These are phyloP conservation scores for Craspedostauros australis DNA, from an alignment of 108 stramenopile species.

Conservation along the genomic window DNA sequence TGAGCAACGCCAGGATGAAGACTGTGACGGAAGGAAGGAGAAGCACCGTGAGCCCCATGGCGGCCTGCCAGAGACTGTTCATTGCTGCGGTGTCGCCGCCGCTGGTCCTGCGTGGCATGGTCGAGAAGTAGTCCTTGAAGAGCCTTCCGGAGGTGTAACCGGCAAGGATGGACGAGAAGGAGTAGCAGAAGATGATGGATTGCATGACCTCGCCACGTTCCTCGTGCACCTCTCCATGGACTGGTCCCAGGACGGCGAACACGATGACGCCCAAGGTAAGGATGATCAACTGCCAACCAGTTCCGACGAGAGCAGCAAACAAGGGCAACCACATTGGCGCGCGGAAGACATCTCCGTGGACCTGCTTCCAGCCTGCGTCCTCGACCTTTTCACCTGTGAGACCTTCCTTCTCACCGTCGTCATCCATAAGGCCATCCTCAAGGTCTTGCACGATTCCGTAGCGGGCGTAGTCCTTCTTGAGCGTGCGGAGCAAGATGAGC, in stretches of 20 bases:
- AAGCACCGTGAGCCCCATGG: conserved; percentile 90
- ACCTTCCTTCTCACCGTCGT: conserved; percentile 62
- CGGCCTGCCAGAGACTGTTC: conserved; percentile 61
- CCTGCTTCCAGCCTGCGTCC: conserved; percentile 97
- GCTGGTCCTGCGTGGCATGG: conserved; percentile 42
- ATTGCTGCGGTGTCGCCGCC: conserved; percentile 24
- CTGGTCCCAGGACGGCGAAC: conserved; percentile 87
- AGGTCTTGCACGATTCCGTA: conserved; percentile 82
- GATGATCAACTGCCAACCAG: conserved; percentile 94
- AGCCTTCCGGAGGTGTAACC: conserved; percentile 86
- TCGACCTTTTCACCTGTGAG: conserved; percentile 53
- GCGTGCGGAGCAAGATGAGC: conserved; percentile 87
- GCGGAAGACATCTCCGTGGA: conserved; percentile 98
- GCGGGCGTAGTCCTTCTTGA: conserved; percentile 92
- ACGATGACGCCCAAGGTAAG: conserved; percentile 88
- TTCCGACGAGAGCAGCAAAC: conserved; percentile 89
- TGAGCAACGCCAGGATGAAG: conserved; percentile 63
- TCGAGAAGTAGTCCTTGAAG: conserved; percentile 89
- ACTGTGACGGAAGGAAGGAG: conserved; percentile 79
- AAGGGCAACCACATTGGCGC: conserved; percentile 77
- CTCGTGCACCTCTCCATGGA: conserved; percentile 95
- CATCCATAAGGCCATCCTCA: conserved; percentile 53
- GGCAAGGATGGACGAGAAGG: conserved; percentile 81
- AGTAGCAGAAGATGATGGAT: conserved; percentile 85
- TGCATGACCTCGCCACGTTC: conserved; percentile 92